Evolutionary conservation across 352 stramenopile genomes (phyloP), one percentile per base, ranked within the genome.

Genomic region (Phytopythium delawarense): DNA sequence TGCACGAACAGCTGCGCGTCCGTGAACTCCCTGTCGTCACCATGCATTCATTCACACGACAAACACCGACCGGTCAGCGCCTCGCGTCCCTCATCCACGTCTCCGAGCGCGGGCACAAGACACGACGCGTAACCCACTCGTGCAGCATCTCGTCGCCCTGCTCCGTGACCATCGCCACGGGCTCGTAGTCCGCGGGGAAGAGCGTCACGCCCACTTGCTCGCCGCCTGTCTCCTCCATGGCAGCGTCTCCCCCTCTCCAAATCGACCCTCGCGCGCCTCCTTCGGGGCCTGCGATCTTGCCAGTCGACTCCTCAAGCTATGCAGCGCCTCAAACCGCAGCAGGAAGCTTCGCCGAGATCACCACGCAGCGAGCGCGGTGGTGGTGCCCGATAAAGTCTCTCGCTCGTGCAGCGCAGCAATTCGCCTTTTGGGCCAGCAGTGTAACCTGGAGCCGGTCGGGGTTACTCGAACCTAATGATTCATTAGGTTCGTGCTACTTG

Each of bases 1-100:
- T 94, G 84, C 63, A 88, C 59, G 62, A 92, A 96, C 46, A 92
- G 49, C 66, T 96, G 85, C 54, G 80, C 81, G 39, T 94, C 84
- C 21, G 82, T 87, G 53, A 94, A 92, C 45, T 96, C 85, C 65
- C 87, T 96, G 51, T n/a, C 35, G 28, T 15, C 35, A 18, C 8
- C 42, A n/a, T 16, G 25, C 16, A 46, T 23, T 5, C 42, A 49
- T 15, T 16, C 8, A 40, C 34, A 39, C 7, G 34, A 39, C 2
- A 39, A 12, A 12, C 34, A 12, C 40, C 23, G 56, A 46, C 42
- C 53, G 44, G 44, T 50, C 28, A 50, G n/a, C 44, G 42, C 25
- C 48, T 59, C 42, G 42, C 42, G 15, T 23, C 20, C 16, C 37
- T 9, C 9, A 18, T 30, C 40, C 8, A n/a, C 56, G 7, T 8